Evolutionary conservation across 2,329 filamentous ascomycete genomes (phyloP), one percentile per base, ranked within the genome.

Genomic region (Xylariaceae sp.): DNA sequence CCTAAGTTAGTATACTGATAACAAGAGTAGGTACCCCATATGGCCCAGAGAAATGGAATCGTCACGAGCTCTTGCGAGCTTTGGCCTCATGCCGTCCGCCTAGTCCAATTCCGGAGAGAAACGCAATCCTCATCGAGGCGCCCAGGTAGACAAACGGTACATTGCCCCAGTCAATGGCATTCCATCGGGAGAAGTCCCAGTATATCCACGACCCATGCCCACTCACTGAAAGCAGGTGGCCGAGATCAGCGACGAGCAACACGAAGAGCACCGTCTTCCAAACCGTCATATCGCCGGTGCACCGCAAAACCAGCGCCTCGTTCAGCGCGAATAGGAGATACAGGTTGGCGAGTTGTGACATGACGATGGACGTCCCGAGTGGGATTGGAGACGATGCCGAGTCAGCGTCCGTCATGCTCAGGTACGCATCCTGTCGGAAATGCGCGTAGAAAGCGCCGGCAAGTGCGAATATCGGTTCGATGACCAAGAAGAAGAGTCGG

Each of bases 241-340:
- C 88, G 35, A 90, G 68, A 69, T 92, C 88, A n/a, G 86, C 88
- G 12, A 91, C 68, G 34, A 91, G 76, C 55, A 91, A 73, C 39
- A 80, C 84, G 45, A 86, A 72, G 3, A 91, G 73, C 30, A 91
- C 75, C 1, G 80, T 76, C 60, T 74, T 77, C 88, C 88, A 92
- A 54, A 92, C 87, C 29, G 76, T 75, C 35, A 85, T 66, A 71
- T 91, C 84, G 48, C 74, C 73, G 5, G 88, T 89, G 12, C 80
- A 77, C 42, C 89, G 84, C 60, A 92, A 77, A 9, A 92, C 84
- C 29, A 90, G 72, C 1, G 86, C 87, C 72, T 94, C 88, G 72
- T 87, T 89, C 65, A 92, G 71, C 53, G 86, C 83, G 70, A 91
- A 89, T 55, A 88, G 80, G 40, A 91, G 70, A 72, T 91, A 92